These are phyloP conservation scores for Fusarium beomiforme DNA, from an alignment of 2,329 filamentous ascomycete genomes.

Conservation along the genomic window DNA sequence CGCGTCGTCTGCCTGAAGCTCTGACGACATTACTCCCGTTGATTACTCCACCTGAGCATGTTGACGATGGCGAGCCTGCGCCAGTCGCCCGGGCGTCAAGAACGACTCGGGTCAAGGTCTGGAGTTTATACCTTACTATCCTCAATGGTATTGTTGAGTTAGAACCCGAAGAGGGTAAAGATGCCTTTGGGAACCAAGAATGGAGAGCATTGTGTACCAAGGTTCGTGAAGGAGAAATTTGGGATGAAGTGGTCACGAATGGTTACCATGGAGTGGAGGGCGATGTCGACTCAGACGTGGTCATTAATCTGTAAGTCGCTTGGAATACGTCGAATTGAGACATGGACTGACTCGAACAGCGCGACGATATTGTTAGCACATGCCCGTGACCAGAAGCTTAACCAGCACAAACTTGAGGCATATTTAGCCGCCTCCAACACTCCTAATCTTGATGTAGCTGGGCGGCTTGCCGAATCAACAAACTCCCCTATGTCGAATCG, in stretches of 20 bases:
- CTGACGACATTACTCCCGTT: conserved; percentile 86
- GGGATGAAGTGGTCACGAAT: conserved; percentile 89
- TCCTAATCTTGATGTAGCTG: conserved; percentile 77
- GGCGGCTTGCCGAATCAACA: conserved; percentile 64
- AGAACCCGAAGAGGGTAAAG: conserved; percentile 89
- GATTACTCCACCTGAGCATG: conserved; percentile 69
- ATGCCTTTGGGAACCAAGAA: conserved; percentile 83
- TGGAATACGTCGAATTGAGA: conserved; percentile 12
- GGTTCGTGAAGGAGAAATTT: conserved; percentile 89
- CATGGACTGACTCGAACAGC: conserved; percentile 57
- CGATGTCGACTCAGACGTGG: conserved; percentile 92
- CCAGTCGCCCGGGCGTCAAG: conserved; percentile 83
- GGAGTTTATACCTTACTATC: conserved; percentile 95
- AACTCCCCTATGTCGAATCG: conserved; percentile 46
- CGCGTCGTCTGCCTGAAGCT: conserved; percentile 90
- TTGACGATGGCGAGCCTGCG: conserved; percentile 66
- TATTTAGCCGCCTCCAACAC: conserved; percentile 83
- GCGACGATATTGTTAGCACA: conserved; percentile 92
- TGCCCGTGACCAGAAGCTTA: conserved; percentile 81
- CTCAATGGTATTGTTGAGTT: conserved; percentile 91
- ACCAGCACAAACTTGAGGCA: conserved; percentile 87
- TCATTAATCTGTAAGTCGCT: conserved; percentile 79
- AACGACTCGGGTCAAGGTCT: conserved; percentile 90
- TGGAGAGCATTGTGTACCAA: conserved; percentile 86
- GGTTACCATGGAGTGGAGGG: conserved; percentile 91